These are phyloP conservation scores for Penicillium verhagenii DNA, from an alignment of 495 filamentous ascomycete genomes.

Conservation along the genomic window DNA sequence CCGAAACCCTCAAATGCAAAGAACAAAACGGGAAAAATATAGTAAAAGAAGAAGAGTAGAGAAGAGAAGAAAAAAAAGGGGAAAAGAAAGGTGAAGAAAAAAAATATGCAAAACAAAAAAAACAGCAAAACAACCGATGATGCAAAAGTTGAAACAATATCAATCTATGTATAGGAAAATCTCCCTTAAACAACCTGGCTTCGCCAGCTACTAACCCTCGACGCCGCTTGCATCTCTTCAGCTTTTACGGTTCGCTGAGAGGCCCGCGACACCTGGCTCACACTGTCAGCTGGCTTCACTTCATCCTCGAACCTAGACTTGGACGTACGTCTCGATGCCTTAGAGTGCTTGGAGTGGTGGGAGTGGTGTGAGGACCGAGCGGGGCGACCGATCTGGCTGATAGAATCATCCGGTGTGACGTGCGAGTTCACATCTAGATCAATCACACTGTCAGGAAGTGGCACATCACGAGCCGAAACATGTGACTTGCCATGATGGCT, in stretches of 20 bases:
- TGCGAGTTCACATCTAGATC: constrained; percentile 35
- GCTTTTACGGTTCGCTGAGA: constrained; percentile 43
- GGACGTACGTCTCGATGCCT: constrained; percentile 19
- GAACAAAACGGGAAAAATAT: neutral
- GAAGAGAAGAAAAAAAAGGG: constrained; percentile 2
- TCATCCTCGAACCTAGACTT: constrained; percentile 37
- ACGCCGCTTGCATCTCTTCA: constrained; percentile 26
- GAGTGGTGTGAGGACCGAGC: constrained; percentile 25
- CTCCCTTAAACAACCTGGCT: constrained; percentile 1
- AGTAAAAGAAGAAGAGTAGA: neutral
- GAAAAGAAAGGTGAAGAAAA: constrained; percentile 3
- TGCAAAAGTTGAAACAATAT: no score
- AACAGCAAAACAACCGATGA: neutral
- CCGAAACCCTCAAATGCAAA: neutral
- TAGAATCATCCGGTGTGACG: constrained; percentile 39
- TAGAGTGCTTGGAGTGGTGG: constrained; percentile 32
- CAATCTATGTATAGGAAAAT: no score
- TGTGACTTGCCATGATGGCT: constrained; percentile 25
- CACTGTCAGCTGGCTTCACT: constrained; percentile 63
- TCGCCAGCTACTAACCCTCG: constrained; percentile 30
- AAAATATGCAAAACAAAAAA: constrained; percentile 6
- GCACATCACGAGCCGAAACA: constrained; percentile 36
- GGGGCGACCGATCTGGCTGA: constrained; percentile 37
- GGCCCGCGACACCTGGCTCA: constrained; percentile 56
- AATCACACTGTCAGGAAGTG: constrained; percentile 50